Conservation (phyloP, 352 stramenopile species). For the Pythium periplocum region DNA sequence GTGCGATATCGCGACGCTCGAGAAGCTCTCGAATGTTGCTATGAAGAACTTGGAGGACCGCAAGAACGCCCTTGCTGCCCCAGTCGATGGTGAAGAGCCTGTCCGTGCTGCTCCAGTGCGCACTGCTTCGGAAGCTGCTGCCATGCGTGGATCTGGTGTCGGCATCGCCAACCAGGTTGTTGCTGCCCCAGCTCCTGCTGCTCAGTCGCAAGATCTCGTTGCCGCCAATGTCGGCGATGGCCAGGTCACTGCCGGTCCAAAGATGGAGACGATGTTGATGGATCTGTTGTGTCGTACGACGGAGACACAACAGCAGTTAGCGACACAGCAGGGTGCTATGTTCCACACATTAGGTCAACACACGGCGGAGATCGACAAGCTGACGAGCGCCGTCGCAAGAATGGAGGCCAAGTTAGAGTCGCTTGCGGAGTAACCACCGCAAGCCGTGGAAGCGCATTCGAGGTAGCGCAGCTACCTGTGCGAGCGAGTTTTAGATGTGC, state of each 20-base stretch:
- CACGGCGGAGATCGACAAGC: conserved; percentile 85
- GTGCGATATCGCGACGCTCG: conserved; percentile 81
- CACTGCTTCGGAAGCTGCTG: conserved; percentile 16
- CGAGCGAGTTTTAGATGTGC: too few species aligned
- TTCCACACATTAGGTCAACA: conserved; percentile 89
- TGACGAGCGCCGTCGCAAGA: conserved; percentile 78
- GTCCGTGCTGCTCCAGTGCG: conserved; percentile 23
- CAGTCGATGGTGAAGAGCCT: conserved; percentile 46
- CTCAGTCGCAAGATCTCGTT: conserved; percentile 74
- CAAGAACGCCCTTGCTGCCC: conserved; percentile 78
- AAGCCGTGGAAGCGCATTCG: too few species aligned
- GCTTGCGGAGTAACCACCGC: conserved; percentile 47
- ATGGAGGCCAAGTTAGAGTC: conserved; percentile 89
- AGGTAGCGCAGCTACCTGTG: too few species aligned
- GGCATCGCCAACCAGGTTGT: conserved; percentile 80
- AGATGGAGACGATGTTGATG: conserved; percentile 91
- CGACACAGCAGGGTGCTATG: conserved; percentile 87
- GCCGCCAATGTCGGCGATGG: conserved; percentile 74
- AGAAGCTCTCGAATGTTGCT: conserved; percentile 85
- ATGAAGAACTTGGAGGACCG: conserved; percentile 89
- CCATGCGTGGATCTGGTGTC: conserved; percentile 56
- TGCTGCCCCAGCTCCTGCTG: conserved; percentile 31
- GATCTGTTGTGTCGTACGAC: conserved; percentile 84
- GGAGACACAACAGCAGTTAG: conserved; percentile 87
- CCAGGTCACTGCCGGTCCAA: conserved; percentile 75